These are phyloP conservation scores for Rhynchosporium secalis DNA, from an alignment of 2,329 filamentous ascomycete genomes.

Conservation along the genomic window DNA sequence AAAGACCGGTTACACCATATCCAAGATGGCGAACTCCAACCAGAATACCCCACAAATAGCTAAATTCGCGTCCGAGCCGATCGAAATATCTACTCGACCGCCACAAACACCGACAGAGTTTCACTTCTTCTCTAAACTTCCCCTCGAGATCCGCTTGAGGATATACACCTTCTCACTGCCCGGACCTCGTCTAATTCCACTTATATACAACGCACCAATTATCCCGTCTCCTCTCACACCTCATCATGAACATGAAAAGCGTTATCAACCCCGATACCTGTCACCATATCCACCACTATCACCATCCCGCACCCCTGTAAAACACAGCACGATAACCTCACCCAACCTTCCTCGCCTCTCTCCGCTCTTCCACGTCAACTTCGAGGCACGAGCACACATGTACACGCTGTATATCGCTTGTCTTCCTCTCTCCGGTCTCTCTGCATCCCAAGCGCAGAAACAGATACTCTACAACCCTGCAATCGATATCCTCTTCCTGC, in stretches of 20 bases:
- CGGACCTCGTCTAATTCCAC: conserved; percentile 22
- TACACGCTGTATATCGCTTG: conserved; percentile 18
- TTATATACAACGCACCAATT: conserved; percentile 18
- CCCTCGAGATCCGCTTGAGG: conserved; percentile 28
- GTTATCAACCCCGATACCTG: background rate
- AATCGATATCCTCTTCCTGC: conserved; percentile 22
- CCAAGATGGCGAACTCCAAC: too few species aligned
- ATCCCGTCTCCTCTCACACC: background rate
- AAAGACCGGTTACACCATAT: too few species aligned
- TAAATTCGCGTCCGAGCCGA: background rate
- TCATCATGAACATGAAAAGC: background rate
- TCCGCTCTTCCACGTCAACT: conserved; percentile 21
- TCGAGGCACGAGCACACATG: conserved; percentile 20
- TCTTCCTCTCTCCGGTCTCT: conserved; percentile 17
- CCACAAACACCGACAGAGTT: conserved; percentile 13
- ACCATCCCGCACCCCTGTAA: background rate
- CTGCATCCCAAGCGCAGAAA: background rate
- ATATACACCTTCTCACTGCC: conserved; percentile 31
- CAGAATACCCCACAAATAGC: background rate
- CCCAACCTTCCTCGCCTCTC: conserved; percentile 16
- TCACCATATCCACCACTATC: background rate
- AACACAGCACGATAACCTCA: conserved; percentile 6
- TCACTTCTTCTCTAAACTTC: conserved; percentile 27
- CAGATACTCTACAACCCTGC: background rate
- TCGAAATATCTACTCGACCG: background rate